Percentiles rank a stretch among this genome's conserved stretches.
Conservation (phyloP, 352 stramenopile species). For the Phytophthora brassicae region DNA sequence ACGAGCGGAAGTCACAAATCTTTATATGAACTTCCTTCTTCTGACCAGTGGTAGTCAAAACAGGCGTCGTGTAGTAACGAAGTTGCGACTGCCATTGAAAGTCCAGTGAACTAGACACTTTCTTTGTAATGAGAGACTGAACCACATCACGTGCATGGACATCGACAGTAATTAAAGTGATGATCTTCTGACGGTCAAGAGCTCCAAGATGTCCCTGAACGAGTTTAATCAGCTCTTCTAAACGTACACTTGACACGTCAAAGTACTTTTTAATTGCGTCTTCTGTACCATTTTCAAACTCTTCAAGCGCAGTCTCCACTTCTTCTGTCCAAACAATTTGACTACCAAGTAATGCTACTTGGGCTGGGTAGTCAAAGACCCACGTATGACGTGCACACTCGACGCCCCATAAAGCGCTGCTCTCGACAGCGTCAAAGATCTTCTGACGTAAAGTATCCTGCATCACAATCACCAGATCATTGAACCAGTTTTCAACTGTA, state of each 20-base stretch:
- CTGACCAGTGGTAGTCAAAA: constrained; percentile 33
- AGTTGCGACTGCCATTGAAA: constrained; percentile 97
- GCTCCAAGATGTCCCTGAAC: constrained; percentile 82
- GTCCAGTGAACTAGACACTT: constrained; percentile 89
- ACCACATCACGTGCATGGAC: constrained; percentile 96
- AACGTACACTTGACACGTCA: constrained; percentile 88
- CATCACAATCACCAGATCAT: constrained; percentile 94
- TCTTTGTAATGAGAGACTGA: constrained; percentile 91
- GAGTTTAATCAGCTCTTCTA: constrained; percentile 93
- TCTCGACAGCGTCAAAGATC: constrained; percentile 92
- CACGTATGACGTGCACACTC: constrained; percentile 82
- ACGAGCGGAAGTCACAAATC: constrained; percentile 90
- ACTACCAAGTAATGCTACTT: constrained; percentile 84
- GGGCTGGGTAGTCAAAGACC: constrained; percentile 90
- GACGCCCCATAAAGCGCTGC: constrained; percentile 91
- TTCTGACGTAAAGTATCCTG: constrained; percentile 82
- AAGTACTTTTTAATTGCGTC: constrained; percentile 95
- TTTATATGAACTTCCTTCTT: constrained; percentile 84
- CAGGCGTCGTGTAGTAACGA: constrained; percentile 88
- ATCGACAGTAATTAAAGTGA: constrained; percentile 97
- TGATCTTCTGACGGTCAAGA: constrained; percentile 91
- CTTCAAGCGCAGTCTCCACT: constrained; percentile 89
- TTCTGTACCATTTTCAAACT: constrained; percentile 94
- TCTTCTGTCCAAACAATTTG: constrained; percentile 96
- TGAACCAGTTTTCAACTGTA: constrained; percentile 93